These are phyloP conservation scores for Pichia membranifaciens DNA, from an alignment of 805 yeast genomes.

Conservation along the genomic window DNA sequence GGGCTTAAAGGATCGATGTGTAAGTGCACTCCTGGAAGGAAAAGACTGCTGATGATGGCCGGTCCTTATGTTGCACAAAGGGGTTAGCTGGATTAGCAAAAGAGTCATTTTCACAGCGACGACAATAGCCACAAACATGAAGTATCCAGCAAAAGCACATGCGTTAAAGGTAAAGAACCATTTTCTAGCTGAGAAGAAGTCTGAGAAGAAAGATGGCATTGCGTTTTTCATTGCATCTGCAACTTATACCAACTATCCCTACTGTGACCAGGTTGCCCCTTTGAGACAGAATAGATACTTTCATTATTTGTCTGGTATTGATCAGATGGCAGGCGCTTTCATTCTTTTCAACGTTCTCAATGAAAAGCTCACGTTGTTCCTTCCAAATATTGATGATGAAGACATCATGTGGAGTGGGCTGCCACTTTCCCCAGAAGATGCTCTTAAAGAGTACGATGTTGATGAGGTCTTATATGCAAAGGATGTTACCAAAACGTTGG, in stretches of 20 bases:
- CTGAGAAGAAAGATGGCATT: slow-evolving; percentile 9
- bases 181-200: slow-evolving; percentile 23
- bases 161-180: slow-evolving; percentile 44
- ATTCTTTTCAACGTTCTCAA: slow-evolving; percentile 49
- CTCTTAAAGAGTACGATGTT: slow-evolving; percentile 62
- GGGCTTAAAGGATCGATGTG: no score
- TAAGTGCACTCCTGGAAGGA: no score
- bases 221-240: slow-evolving; percentile 60
- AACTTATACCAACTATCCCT: slow-evolving; percentile 51
- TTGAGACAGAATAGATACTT: slow-evolving; percentile 90
- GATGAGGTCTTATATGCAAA: slow-evolving; percentile 67
- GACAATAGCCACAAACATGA: slow-evolving; percentile 22
- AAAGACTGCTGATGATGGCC: no score
- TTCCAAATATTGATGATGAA: slow-evolving; percentile 80
- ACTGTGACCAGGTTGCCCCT: slow-evolving; percentile 73
- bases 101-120: not conserved
- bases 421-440: slow-evolving; percentile 67
- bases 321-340: slow-evolving; percentile 66
- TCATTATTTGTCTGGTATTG: slow-evolving; percentile 77
- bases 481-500: slow-evolving; percentile 39
- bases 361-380: slow-evolving; percentile 61
- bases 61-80: not conserved
- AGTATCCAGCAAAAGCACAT: slow-evolving; percentile 83
- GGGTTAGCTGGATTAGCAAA: no score
- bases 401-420: slow-evolving; percentile 96